Base-by-base conservation (phyloP, 2,329 filamentous ascomycete species). In the Grosmannia serpens region DNA sequence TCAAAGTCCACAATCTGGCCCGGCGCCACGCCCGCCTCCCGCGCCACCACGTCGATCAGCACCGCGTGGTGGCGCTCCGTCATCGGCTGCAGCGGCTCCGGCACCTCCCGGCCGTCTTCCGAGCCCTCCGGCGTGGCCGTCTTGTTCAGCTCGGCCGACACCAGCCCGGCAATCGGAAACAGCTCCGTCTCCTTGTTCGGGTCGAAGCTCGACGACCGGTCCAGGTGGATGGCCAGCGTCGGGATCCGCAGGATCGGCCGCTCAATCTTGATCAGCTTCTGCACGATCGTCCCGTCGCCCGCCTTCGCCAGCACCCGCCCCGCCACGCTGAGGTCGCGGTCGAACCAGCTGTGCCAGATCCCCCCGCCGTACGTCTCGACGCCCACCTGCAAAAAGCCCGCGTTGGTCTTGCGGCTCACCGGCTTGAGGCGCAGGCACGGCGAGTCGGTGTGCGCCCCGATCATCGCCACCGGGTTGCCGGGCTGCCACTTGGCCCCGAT, bases 321-420 rank as follows among this genome's bases (percentile, higher is more conserved):
- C 35, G 94, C 94, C 57, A 97, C 84, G 66, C 89, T 88, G 62
- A 99, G 77, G 70, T 99, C 94, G 55, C 94, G 86, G 71, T 99
- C 94, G 69, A 99, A 99, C 94, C 88, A 99, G 53, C 89, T 95
- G 73, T 96, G 91, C 92, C 92, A 97, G 67, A 97, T 86, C 58
- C 94, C 94, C 62, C 94, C 94, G 57, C 94, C 94, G 69, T 99
- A 99, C 1, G 90, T 92, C 77, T 99, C 94, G 56, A 96, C 92
- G 57, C 91, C 94, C 59, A 99, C 86, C 74, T 99, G 94, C 62
- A 96, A 74, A 72, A 94, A 99, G 15, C 92, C 92, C 63, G 88
- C 87, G 58, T 82, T 85, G 67, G 83, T 81, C 75, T 92, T 94
- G 75, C 92, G 96, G 69, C 89, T 95, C 49, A 96, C 86, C 15